Base-by-base conservation (phyloP, 192 early-diverging fungal species). In the Coemansia sp. region DNA sequence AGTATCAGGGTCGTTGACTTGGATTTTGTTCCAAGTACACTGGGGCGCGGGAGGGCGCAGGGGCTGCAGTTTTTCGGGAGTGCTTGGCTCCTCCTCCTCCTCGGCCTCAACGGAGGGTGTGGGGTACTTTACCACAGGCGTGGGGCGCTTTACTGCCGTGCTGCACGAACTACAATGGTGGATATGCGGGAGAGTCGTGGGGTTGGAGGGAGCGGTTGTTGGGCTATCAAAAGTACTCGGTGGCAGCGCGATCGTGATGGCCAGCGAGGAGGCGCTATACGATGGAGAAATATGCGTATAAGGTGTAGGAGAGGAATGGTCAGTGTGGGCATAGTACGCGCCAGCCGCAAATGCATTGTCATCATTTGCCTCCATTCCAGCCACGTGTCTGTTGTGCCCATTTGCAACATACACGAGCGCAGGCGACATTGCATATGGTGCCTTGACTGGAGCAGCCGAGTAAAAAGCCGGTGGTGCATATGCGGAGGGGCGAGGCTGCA, bases 1-100 rank as follows among this genome's bases (percentile, higher is more conserved):
- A 7, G 40, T n/a, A 1, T 54, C 62, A 19, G 68, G 66, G 31
- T 81, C 79, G 35, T 46, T 46, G 35, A 62, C 37, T 35, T 72
- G 63, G n/a, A 53, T 19, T 13, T 39, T 24, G 6, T 66, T 27
- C 70, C 70, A 72, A 17, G 33, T 62, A 21, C 70, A 72, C 45
- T 62, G 24, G 46, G 36, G 41, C 2, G 42, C 29, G 9, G 36
- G 56, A 45, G 54, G 31, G 7, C 14, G 54, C 31, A 6, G 54
- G 6, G 33, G 31, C 5, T 6, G 31, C 31, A n/a, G 54, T 3
- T 7, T 10, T 42, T 59, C 29, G 39, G 24, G 35, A n/a, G 2
- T 9, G 9, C n/a, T 11, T n/a, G 10, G 19, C 62, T 4, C 9
- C n/a, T 34, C 16, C 33, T 35, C 33, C n/a, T 21, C 53, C 53